A percentile compares a stretch with the other conserved stretches of the same genome.
Evolutionary conservation across 768 basidiomycete genomes (phyloP).

Genomic region (Serendipita vermifera): DNA sequence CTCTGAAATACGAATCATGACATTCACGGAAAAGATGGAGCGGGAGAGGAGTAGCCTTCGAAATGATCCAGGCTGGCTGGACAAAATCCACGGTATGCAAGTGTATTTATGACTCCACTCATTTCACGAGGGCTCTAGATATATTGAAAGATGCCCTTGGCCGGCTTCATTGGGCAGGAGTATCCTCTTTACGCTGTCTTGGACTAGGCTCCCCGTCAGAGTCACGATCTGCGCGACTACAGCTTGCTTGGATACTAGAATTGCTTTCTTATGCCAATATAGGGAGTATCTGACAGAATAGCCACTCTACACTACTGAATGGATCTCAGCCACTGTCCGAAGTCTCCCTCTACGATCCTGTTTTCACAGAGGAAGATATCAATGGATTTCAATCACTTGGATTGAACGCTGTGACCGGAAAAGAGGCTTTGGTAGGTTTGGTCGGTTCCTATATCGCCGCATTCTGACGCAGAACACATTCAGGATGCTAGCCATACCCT

Average conservation of each 20-base stretch:
- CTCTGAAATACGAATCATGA: background rate
- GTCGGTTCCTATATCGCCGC: background rate
- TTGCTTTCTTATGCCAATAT: background rate
- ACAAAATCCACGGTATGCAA: background rate
- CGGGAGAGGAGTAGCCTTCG: background rate
- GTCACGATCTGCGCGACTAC: background rate
- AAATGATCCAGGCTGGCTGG: background rate
- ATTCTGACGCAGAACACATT: background rate
- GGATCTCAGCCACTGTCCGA: background rate
- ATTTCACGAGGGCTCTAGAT: background rate
- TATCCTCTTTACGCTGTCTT: background rate
- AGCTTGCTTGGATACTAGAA: background rate
- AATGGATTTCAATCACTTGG: background rate
- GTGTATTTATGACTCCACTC: background rate
- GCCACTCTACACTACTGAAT: no score
- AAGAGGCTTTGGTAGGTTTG: background rate
- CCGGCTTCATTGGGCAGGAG: background rate
- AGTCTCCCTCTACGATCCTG: background rate
- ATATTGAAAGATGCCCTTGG: background rate
- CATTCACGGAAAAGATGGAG: slow-evolving; percentile 1
- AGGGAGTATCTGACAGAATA: no score
- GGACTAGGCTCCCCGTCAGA: slow-evolving; percentile 1
- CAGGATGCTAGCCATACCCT: background rate
- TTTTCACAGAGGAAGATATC: background rate
- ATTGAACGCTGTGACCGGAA: background rate